Conservation (phyloP, 371 early-diverging fungal genomes). For the Rhizopus arrhizus region DNA sequence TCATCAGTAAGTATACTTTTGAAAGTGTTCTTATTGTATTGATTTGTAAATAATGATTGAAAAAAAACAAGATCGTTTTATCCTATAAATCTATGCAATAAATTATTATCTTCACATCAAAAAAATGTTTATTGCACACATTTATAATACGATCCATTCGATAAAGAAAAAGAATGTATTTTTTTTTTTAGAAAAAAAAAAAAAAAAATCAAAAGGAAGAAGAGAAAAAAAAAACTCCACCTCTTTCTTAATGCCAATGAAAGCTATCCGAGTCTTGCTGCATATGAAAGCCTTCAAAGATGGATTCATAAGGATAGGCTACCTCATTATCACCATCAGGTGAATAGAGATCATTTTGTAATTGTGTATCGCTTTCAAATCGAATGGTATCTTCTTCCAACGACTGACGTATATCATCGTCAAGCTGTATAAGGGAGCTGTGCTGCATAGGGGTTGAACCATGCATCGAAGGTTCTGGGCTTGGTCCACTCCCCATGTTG, state of each 20-base stretch:
- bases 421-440: constrained; percentile 50
- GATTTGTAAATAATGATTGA: no score
- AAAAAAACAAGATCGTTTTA: no score
- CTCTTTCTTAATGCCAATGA: background rate
- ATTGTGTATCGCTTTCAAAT: constrained; percentile 22
- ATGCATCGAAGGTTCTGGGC: constrained; percentile 23
- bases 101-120: no score
- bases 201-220: constrained; percentile 5
- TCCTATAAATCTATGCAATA: no score
- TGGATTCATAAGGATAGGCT: constrained; percentile 51
- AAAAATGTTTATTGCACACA: no score
- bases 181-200: constrained; percentile 30
- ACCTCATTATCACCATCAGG: constrained; percentile 69
- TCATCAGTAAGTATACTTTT: no score
- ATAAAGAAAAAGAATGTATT: no score
- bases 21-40: no score
- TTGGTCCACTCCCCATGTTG: constrained; percentile 57
- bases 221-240: no score
- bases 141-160: no score
- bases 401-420: constrained; percentile 27
- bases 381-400: constrained; percentile 22
- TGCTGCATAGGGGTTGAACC: constrained; percentile 16
- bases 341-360: constrained; percentile 46
- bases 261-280: background rate
- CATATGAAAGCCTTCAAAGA: constrained; percentile 25